Evolutionary conservation across 2,329 filamentous ascomycete genomes (phyloP), one percentile per base, ranked within the genome.

Genomic region (Fusarium siculi): DNA sequence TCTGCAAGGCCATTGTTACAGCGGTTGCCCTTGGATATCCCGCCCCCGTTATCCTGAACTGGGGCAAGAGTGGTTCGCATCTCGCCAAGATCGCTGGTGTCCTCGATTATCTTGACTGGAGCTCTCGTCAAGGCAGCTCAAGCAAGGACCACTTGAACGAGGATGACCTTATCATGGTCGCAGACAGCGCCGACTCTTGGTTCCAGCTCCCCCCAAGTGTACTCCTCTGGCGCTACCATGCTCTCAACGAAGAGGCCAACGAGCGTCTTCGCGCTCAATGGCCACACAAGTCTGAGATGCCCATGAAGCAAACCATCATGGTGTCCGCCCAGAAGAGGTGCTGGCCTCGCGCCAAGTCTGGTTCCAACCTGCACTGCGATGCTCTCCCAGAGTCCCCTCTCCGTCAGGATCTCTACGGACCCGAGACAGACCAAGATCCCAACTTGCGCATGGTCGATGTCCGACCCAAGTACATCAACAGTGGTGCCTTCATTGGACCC

Each of bases 121-220:
- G 70, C 25, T 40, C 43, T 18, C 63, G 63, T 40, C 65, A 50
- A 49, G 39, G 6, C 52, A 6, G 11, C 2, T 30, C 72, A 15
- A 50, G 67, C 57, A 65, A 62, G 19, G 70, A 66, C 12, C 72
- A 63, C 23, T 23, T 78, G 18, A 39, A 50, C 7, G 72, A 75
- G 11, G 56, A 80, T 14, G 79, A 80, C 32, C 62, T 80, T 11
- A 62, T 79, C n/a, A 60, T 80, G 28, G 61, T 80, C 7, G 72
- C 76, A 2, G 79, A 80, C 15, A 76, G 76, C 14, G 72, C 76
- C 23, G 79, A 80, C 36, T 63, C 77, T 1, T 80, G 79, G 79
- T 79, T 79, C 50, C 79, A 80, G 52, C 78, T 80, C 1, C 76
- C 79, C 1, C 78, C 78, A 3, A 69, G 72, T 16, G 67, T 80